phyloP scores from a whole-genome alignment of 768 basidiomycete species.

The Steccherinum ochraceum region DNA sequence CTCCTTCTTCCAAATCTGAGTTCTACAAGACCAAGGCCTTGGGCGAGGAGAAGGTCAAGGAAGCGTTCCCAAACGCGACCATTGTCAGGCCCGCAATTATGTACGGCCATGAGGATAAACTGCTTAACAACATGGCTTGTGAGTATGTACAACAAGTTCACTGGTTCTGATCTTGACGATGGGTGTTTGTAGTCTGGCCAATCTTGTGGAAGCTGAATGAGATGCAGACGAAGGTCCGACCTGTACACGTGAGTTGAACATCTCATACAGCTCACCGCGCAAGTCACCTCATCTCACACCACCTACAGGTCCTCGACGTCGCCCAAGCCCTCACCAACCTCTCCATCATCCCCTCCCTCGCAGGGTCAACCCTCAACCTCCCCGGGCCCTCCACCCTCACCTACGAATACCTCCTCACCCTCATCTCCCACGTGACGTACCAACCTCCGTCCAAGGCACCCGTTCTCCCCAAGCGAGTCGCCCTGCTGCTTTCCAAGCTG shows the following conservation, averaged over 20 bases:
- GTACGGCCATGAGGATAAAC: constrained; percentile 94
- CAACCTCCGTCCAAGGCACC: constrained; percentile 67
- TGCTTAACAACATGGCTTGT: constrained; percentile 91
- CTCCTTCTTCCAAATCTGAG: constrained; percentile 64
- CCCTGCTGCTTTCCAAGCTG: constrained; percentile 56
- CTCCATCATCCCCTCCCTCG: constrained; percentile 51
- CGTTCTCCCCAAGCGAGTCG: constrained; percentile 68
- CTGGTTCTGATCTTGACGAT: not conserved
- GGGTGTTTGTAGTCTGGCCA: constrained; percentile 63
- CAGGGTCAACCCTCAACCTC: constrained; percentile 70
- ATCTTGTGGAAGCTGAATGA: constrained; percentile 93
- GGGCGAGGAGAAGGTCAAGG: constrained; percentile 83
- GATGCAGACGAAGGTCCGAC: constrained; percentile 80
- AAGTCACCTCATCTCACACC: constrained; percentile 5
- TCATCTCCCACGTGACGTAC: constrained; percentile 78
- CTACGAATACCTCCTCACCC: constrained; percentile 70
- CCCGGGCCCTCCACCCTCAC: constrained; percentile 88
- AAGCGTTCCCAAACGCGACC: constrained; percentile 78
- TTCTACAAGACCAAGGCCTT: constrained; percentile 88
- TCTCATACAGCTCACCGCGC: not conserved
- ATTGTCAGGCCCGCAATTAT: constrained; percentile 81
- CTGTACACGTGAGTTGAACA: constrained; percentile 67
- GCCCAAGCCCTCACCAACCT: constrained; percentile 87
- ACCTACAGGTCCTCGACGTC: constrained; percentile 80
- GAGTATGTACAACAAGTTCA: constrained; percentile 27